Base-by-base conservation (phyloP, 345 rosid species). In the Raphanus sativus region DNA sequence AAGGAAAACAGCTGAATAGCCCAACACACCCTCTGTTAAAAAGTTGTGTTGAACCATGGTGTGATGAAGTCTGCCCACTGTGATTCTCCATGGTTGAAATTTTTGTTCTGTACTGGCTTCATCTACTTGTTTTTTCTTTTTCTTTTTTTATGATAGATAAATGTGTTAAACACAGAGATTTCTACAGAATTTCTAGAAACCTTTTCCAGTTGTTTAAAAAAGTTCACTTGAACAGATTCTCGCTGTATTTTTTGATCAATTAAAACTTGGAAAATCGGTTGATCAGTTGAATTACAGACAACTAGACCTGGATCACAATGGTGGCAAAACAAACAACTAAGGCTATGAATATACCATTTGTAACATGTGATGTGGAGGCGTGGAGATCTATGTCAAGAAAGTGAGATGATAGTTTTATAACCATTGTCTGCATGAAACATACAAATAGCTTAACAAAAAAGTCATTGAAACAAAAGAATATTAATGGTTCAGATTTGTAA, bases 1-100 rank as follows among this genome's bases (percentile, higher is more conserved):
- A 89, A 90, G 83, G 79, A 86, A 86, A 70, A 65, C 83, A 16
- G 80, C 78, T 8, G 88, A 82, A 72, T 72, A 72, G 33, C 32
- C 48, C 48, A 11, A 4, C 25, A 32, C 1, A n/a, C 13, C 16
- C 71, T 58, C 67, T 40, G 17, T 59, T 29, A 58, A 25, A 59
- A 65, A 70, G 55, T 54, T 58, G 45, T 71, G 50, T 6, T 63
- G 8, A 38, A 58, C 29, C 76, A 55, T 78, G 73, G 40, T 58
- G 42, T 30, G 42, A 32, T 56, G 30, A 24, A 71, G 17, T 50
- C 66, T 54, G 6, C 30, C 61, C 38, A 34, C 21, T 64, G 13
- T 62, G 60, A 38, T 56, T 42, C 13, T 17, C 73, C 56, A 78
- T 71, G 77, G 73, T 78, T 78, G 40, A 70, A 77, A 71, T 29